Evolutionary conservation across 352 stramenopile species (phyloP).

Genomic region (Pythium scleroteichum): DNA sequence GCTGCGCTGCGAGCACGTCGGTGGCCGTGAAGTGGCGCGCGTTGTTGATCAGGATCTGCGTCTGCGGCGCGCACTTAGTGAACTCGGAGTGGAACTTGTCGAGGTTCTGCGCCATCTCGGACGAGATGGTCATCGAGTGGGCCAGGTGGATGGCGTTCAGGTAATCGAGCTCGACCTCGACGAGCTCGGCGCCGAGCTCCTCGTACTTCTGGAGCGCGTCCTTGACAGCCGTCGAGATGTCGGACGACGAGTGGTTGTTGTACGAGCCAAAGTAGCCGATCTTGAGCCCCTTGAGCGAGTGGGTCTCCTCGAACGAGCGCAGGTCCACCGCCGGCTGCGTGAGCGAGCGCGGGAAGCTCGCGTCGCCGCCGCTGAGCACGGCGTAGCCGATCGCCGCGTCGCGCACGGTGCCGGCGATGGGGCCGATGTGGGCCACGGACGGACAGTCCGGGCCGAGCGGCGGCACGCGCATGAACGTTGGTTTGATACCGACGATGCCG

Average conservation of each 20-base stretch:
- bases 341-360: constrained; percentile 44
- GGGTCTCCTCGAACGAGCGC: constrained; percentile 56
- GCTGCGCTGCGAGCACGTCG: constrained; percentile 87
- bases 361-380: constrained; percentile 72
- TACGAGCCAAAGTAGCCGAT: constrained; percentile 82
- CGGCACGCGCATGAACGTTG: constrained; percentile 80
- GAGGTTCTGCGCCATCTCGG: constrained; percentile 74
- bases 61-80: constrained; percentile 63
- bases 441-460: constrained; percentile 50
- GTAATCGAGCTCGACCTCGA: constrained; percentile 78
- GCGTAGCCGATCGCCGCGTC: constrained; percentile 88
- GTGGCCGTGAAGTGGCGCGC: constrained; percentile 62
- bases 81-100: constrained; percentile 69
- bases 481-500: constrained; percentile 89
- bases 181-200: constrained; percentile 60
- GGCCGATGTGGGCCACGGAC: constrained; percentile 77
- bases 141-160: constrained; percentile 76
- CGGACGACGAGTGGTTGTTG: constrained; percentile 67
- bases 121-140: constrained; percentile 81
- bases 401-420: constrained; percentile 74
- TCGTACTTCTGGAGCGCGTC: constrained; percentile 55
- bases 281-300: constrained; percentile 59
- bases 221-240: constrained; percentile 49
- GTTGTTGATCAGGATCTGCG: constrained; percentile 71
- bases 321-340: constrained; percentile 53